Conservation (phyloP, 1,139 yeast genomes). For the Debaryomyces robertsiae region DNA sequence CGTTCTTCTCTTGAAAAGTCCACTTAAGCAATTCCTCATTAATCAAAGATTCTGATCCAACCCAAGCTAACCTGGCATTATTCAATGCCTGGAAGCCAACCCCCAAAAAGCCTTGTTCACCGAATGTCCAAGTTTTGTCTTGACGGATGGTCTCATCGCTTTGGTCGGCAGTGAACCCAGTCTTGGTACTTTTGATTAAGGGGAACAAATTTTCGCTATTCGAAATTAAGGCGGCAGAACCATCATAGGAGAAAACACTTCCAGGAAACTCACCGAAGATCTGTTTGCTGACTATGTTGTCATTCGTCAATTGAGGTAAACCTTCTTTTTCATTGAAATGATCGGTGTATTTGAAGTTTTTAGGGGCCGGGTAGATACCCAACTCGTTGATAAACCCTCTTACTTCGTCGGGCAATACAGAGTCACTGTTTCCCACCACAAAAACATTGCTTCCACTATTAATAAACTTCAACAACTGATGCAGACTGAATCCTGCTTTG, state of each 20-base stretch:
- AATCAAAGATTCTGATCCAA: conserved; percentile 66
- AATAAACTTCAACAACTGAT: conserved; percentile 50
- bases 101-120: conserved; percentile 74
- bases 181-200: conserved; percentile 64
- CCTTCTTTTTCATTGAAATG: conserved; percentile 53
- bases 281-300: conserved; percentile 28
- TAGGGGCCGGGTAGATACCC: conserved; percentile 85
- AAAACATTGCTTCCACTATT: conserved; percentile 74
- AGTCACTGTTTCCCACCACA: conserved; percentile 50
- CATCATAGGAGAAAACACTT: conserved; percentile 27
- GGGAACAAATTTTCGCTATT: conserved; percentile 70
- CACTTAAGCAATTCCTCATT: conserved; percentile 64
- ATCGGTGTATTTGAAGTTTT: conserved; percentile 65
- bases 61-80: conserved; percentile 81
- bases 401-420: conserved; percentile 63
- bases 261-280: conserved; percentile 24
- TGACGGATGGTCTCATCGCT: conserved; percentile 36
- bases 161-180: conserved; percentile 59
- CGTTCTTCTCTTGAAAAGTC: conserved; percentile 72
- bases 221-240: conserved; percentile 43
- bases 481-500: conserved; percentile 35
- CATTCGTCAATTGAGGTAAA: conserved; percentile 25
- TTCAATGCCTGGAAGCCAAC: conserved; percentile 83
- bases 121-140: conserved; percentile 75
- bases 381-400: conserved; percentile 72